Conservation (phyloP, 805 yeast species). For the Cyberlindnera lachancei region DNA sequence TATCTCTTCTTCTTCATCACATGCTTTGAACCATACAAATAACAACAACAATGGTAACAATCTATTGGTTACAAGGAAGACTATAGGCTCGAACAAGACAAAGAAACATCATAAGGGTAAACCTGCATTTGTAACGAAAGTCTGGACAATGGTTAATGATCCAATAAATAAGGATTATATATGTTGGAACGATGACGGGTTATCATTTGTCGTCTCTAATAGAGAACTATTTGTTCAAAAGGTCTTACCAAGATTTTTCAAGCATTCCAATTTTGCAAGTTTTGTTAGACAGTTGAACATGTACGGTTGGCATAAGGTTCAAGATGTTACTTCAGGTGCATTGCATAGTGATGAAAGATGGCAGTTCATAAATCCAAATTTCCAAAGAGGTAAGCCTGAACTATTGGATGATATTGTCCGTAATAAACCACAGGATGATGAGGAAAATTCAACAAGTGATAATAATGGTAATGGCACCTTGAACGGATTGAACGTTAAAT, state of each 20-base stretch:
- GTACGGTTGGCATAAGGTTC: constrained; percentile 99
- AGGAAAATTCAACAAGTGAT: constrained; percentile 3
- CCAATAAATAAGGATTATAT: constrained; percentile 60
- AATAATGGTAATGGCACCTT: constrained; percentile 2
- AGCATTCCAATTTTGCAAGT: constrained; percentile 90
- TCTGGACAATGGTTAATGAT: constrained; percentile 96
- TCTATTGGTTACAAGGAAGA: too few species aligned
- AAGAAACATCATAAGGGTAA: constrained; percentile 35
- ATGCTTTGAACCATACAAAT: too few species aligned
- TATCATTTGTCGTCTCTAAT: constrained; percentile 75
- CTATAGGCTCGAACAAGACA: too few species aligned
- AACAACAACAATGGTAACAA: too few species aligned
- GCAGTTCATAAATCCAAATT: constrained; percentile 84
- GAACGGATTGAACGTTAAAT: constrained; percentile 6
- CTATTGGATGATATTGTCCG: constrained; percentile 79
- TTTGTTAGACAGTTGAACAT: constrained; percentile 94
- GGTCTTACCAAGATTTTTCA: constrained; percentile 86
- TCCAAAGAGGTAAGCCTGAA: constrained; percentile 72
- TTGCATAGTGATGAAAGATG: constrained; percentile 69
- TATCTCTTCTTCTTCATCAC: too few species aligned
- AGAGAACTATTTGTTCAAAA: constrained; percentile 76
- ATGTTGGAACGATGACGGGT: constrained; percentile 81
- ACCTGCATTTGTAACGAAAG: constrained; percentile 88
- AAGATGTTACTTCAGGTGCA: constrained; percentile 78
- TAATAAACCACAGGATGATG: constrained; percentile 39